These are phyloP conservation scores for Hygrocybe punicea DNA, from an alignment of 768 basidiomycete genomes.

Conservation along the genomic window DNA sequence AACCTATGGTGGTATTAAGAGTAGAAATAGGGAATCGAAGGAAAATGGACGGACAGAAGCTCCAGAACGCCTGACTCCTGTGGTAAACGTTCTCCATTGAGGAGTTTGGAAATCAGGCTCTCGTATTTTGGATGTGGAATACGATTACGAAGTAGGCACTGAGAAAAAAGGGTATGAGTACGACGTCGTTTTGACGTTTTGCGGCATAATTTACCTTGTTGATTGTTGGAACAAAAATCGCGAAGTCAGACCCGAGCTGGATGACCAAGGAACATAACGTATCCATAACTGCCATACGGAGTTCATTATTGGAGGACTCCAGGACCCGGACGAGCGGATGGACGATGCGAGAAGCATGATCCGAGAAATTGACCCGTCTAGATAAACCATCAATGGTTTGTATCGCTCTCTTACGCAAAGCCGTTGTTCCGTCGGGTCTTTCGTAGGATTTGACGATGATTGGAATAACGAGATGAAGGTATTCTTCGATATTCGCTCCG, in stretches of 20 bases:
- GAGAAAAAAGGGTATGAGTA: not conserved
- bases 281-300: conserved; percentile 86
- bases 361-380: conserved; percentile 92
- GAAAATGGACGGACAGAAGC: conserved; percentile 46
- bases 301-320: conserved; percentile 67
- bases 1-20: conserved; percentile 31
- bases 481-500: conserved; percentile 95
- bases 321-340: conserved; percentile 91
- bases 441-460: conserved; percentile 92
- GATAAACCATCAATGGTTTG: conserved; percentile 89
- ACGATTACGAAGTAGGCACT: conserved; percentile 75
- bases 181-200: not conserved
- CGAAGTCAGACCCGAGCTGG: conserved; percentile 94
- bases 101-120: conserved; percentile 77
- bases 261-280: conserved; percentile 87
- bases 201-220: conserved; percentile 69
- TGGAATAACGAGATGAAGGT: conserved; percentile 93
- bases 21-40: not conserved
- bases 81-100: conserved; percentile 88
- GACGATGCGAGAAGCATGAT: conserved; percentile 95
- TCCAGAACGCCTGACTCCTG: conserved; percentile 78
- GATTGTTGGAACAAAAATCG: conserved; percentile 96
- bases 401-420: conserved; percentile 83
- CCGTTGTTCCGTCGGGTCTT: conserved; percentile 64
- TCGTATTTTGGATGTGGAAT: conserved; percentile 85